Evolutionary conservation across 495 filamentous ascomycete species (phyloP), one percentile per base, ranked within the genome.

Genomic region (Corynascus novoguineensis): DNA sequence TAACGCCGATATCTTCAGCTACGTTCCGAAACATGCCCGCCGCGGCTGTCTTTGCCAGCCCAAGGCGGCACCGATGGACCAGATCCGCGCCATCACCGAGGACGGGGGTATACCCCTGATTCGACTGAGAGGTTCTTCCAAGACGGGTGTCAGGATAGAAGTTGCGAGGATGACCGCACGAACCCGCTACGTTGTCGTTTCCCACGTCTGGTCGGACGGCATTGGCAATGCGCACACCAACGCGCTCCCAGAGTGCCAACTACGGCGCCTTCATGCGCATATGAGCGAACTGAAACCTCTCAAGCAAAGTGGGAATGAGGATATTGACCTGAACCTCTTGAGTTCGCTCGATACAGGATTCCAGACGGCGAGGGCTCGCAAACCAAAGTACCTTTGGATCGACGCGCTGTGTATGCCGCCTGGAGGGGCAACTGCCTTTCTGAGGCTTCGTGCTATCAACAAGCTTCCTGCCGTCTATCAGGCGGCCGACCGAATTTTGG

Each of bases 321-420:
- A 55, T 11, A 11, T 28, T 15, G 52, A 59, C 25, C 50, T 63
- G 15, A 58, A 51, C 32, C 21, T 59, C 17, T 14, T 63, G 21
- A 54, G 45, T 53, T 63, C 60, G 5, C 52, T 59, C 3, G 60
- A 63, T 12, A 54, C 53, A 21, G 57, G 60, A 1, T 63, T 63
- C 29, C 62, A 61, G 34, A n/a, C 46, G 11, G 53, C 59, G 1
- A 45, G 32, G 35, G 12, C 50, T 1, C 31, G 32, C 24, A 29
- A 46, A 17, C 47, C 64, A 1, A 63, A 35, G 4, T 66, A 55
- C 34, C 57, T 66, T 27, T 66, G 64, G 64, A 63, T 66, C 12
- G 64, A 66, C 19, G 61, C 58, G 10, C 31, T 66, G 10, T 66
- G 64, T 8, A 63, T 66, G 52, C 64, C 64, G 10, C 52, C 52